Base-by-base conservation (phyloP, 2,329 filamentous ascomycete genomes). In the Trichoderma semiorbis region DNA sequence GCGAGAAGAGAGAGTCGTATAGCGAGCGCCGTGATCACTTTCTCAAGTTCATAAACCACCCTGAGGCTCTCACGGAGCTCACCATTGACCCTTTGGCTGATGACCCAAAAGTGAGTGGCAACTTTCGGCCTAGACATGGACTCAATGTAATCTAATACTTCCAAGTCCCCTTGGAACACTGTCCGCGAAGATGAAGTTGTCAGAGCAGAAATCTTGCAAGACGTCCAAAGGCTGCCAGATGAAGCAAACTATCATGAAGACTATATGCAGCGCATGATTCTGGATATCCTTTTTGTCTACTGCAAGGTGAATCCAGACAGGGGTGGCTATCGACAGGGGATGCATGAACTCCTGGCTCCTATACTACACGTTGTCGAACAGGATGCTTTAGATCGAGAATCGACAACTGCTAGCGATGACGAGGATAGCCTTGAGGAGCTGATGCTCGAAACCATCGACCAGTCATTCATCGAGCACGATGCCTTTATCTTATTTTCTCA, bases 341-440 rank as follows among this genome's bases (percentile, higher is more conserved):
- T 99, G 95, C 96, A 99, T 79, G 96, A 99, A 82, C 85, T 99
- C 57, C 85, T 98, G 16, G 96, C 96, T 0, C 95, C 96, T 0
- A 90, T 99, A 47, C 84, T 98, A 7, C 94, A 94, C 87, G 92
- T 94, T 2, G 84, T 98, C 7, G 90, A 95, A 75, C 87, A 91
- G 76, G 96, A 99, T 82, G 92, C 95, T 7, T 84, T 97, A 65
- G 87, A 93, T 68, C 80, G 81, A 4, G 76, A 78, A 3, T 78
- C 80, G 3, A 78, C 81, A 57, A 78, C 79, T 1, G 72, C 78
- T 32, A 60, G 43, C 10, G 67, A 69, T 61, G 78, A 78, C 3
- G 76, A 77, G 12, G 76, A 79, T 43, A 79, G 82, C 3, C 87
- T 91, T 63, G 81, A 84, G 26, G 78, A 84, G 55, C 88, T 95